Evolutionary conservation across 2,329 filamentous ascomycete genomes (phyloP).

Genomic region (Microsporum canis): DNA sequence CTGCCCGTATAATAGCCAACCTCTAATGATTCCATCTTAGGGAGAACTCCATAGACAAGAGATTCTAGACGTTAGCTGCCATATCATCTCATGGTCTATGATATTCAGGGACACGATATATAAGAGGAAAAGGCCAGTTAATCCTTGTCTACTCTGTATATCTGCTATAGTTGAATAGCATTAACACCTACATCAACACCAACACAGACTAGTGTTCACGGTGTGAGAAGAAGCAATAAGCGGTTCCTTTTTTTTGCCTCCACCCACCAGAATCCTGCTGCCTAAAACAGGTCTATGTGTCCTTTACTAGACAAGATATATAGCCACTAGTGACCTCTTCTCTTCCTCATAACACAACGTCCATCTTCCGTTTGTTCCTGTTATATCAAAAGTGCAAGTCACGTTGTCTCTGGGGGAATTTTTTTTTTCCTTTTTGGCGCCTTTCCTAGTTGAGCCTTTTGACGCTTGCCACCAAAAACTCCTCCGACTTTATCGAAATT

Average conservation of each 20-base stretch:
- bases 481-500: background rate
- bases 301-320: background rate
- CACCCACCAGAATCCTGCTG: background rate
- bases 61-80: too few species aligned
- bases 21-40: too few species aligned
- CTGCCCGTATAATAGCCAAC: too few species aligned
- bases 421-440: background rate
- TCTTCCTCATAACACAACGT: background rate
- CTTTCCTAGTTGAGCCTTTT: background rate
- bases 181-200: background rate
- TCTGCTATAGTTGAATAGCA: background rate
- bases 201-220: background rate
- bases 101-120: background rate
- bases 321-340: background rate
- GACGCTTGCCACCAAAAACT: background rate
- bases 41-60: too few species aligned
- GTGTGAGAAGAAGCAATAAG: background rate
- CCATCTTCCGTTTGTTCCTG: too few species aligned
- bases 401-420: background rate
- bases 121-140: background rate
- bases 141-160: background rate
- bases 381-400: background rate
- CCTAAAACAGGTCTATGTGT: background rate
- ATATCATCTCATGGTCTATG: background rate
- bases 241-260: background rate